These are phyloP conservation scores for Hamamelis virginiana DNA, from an alignment of 164 flowering plant genomes.

Conservation along the genomic window DNA sequence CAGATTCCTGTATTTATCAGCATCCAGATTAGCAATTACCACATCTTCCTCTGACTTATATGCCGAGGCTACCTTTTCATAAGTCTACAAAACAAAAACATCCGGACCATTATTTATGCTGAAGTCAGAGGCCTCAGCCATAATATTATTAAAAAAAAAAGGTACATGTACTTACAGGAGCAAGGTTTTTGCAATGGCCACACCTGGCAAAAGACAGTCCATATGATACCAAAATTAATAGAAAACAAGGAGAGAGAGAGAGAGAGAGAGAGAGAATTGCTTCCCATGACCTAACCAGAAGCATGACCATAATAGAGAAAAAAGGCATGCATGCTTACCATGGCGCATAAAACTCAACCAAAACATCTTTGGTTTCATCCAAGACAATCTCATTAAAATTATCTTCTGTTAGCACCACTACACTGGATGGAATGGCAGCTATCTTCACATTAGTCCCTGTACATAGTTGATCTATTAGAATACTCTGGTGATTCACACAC, in stretches of 20 bases:
- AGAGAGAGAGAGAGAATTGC: not conserved
- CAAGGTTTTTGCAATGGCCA: slow-evolving; percentile 96
- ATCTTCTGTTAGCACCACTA: slow-evolving; percentile 70
- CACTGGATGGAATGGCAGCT: slow-evolving; percentile 66
- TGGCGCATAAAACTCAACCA: slow-evolving; percentile 98
- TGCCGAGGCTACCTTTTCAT: slow-evolving; percentile 94
- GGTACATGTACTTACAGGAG: slow-evolving; percentile 66
- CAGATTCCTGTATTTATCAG: slow-evolving; percentile 78
- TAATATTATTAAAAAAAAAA: not conserved
- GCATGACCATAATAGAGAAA: not conserved
- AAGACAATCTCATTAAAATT: slow-evolving; percentile 77
- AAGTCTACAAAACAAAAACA: slow-evolving; percentile 39
- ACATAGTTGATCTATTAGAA: slow-evolving; percentile 1
- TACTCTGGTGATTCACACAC: not conserved
- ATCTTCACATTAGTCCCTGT: slow-evolving; percentile 93
- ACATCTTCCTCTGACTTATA: slow-evolving; percentile 76
- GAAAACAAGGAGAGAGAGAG: not conserved
- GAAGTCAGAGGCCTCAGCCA: not conserved
- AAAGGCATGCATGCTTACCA: slow-evolving; percentile 48
- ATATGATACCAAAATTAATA: not conserved
- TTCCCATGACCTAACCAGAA: too few relatives aligned
- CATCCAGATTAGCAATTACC: slow-evolving; percentile 92
- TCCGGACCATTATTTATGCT: not conserved
- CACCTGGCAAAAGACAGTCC: slow-evolving; percentile 52
- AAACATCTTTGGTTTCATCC: slow-evolving; percentile 81